Base-by-base conservation (phyloP, 495 filamentous ascomycete species). In the Darksidea phi region DNA sequence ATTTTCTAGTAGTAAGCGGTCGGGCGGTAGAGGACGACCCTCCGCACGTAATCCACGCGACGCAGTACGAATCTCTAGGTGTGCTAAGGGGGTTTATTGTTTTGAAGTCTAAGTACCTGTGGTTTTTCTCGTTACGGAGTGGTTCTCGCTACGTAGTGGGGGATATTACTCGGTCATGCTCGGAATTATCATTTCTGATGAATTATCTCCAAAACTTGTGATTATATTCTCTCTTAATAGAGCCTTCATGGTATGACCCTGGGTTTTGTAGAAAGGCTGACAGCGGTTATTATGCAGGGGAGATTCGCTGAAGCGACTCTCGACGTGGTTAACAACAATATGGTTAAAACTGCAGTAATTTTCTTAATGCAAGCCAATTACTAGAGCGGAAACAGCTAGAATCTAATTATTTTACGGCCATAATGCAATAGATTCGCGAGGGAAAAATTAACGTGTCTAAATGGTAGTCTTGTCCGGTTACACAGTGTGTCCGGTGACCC, bases 341-440 rank as follows among this genome's bases (percentile, higher is more conserved):
- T 49, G 18, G 47, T 49, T 49, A 49, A 49, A 49, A 49, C 47
- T 49, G 23, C 47, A 49, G 47, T 49, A 45, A 49, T 20, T 49
- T 49, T 49, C 23, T 18, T 49, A 21, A 10, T 49, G 23, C 47
- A 49, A 49, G 47, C 47, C 23, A 49, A 49, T 23, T 49, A 49
- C 47, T 49, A 49, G 47, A 49, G 47, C 13, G 23, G 2, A 49
- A 49, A 26, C 23, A 49, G 47, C 47, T 49, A 21, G 47, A 49
- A 6, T 3, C 7, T 49, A 49, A 49, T 21, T 49, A 2, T 49
- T 49, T 49, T 21, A 49, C 23, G 23, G 23, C 47, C 23, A 49
- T 49, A 49, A 18, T 18, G 7, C 6, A 49, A 49, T 49, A 49
- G 23, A 49, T 49, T 49, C 23, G 23, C 23, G 23, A 49, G 17